Evolutionary conservation across 2,329 filamentous ascomycete genomes (phyloP).

Genomic region (Cytospora piceae): DNA sequence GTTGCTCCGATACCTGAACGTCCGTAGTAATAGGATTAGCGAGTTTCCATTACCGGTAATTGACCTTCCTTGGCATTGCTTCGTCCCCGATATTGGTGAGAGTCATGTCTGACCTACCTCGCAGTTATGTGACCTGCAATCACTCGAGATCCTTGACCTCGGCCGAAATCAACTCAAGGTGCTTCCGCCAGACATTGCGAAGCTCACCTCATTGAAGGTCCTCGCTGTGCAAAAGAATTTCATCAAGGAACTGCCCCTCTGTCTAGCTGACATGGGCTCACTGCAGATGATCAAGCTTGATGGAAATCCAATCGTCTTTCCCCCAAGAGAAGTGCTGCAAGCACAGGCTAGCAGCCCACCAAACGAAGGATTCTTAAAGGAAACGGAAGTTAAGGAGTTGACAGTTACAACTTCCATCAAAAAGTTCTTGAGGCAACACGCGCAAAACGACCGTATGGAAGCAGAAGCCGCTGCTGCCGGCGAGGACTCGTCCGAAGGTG

Average conservation of each 20-base stretch:
- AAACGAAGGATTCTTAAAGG: slow-evolving; percentile 59
- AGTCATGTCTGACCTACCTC: slow-evolving; percentile 28
- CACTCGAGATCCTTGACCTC: slow-evolving; percentile 90
- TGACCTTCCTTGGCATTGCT: slow-evolving; percentile 31
- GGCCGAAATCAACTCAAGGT: slow-evolving; percentile 82
- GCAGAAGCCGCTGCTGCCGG: slow-evolving; percentile 50
- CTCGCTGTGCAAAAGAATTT: slow-evolving; percentile 86
- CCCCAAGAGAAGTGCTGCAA: slow-evolving; percentile 70
- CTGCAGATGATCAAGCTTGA: slow-evolving; percentile 88
- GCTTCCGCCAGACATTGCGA: slow-evolving; percentile 78
- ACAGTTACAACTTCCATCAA: slow-evolving; percentile 65
- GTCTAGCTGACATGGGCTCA: slow-evolving; percentile 86
- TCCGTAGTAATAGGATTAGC: slow-evolving; percentile 74
- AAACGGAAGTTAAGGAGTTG: slow-evolving; percentile 67
- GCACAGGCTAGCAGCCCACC: slow-evolving; percentile 59
- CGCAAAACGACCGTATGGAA: slow-evolving; percentile 56
- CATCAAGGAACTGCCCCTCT: slow-evolving; percentile 81
- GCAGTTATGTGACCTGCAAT: slow-evolving; percentile 82
- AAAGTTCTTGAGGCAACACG: slow-evolving; percentile 59
- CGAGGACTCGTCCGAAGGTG: slow-evolving; percentile 71
- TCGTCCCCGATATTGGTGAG: slow-evolving; percentile 12
- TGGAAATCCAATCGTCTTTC: slow-evolving; percentile 83
- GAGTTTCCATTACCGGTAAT: slow-evolving; percentile 62
- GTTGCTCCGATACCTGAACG: slow-evolving; percentile 78
- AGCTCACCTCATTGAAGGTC: slow-evolving; percentile 84